Evolutionary conservation across 805 yeast genomes (phyloP).

Genomic region (Candida fluviatilis): DNA sequence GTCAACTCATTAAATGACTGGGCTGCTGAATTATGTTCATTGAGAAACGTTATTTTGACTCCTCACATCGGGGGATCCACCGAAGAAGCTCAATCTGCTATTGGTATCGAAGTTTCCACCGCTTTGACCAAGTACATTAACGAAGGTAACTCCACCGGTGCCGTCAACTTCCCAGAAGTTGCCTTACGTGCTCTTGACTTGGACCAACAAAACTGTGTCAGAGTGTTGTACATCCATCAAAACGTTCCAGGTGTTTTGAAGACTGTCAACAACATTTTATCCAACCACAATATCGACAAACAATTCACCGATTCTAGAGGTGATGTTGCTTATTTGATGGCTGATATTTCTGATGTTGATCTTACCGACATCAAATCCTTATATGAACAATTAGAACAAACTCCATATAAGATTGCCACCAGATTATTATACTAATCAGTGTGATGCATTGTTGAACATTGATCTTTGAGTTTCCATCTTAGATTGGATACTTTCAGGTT

Average conservation of each 20-base stretch:
- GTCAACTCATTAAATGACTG: conserved; percentile 70
- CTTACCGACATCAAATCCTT: conserved; percentile 77
- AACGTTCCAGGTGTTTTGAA: conserved; percentile 98
- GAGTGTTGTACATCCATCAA: conserved; percentile 94
- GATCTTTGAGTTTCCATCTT: conserved; percentile 1
- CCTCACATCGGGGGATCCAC: conserved; percentile 99
- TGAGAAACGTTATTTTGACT: conserved; percentile 86
- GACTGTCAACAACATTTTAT: conserved; percentile 92
- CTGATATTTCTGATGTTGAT: conserved; percentile 87
- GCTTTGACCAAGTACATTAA: conserved; percentile 87
- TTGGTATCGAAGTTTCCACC: conserved; percentile 91
- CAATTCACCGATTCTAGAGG: conserved; percentile 97
- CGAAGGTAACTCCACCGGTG: conserved; percentile 92
- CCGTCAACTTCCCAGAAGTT: conserved; percentile 99
- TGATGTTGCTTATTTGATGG: conserved; percentile 95
- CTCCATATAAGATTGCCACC: conserved; percentile 87
- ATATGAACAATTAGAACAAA: conserved; percentile 79
- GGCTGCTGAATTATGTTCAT: conserved; percentile 74
- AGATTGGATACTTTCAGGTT: neutral
- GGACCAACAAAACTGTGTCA: conserved; percentile 83
- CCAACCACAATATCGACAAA: conserved; percentile 93
- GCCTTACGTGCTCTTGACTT: conserved; percentile 80
- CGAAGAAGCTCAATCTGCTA: conserved; percentile 97
- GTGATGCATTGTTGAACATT: neutral
- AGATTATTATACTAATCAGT: conserved; percentile 75